A percentile compares a stretch with the other conserved stretches of the same genome.
These are phyloP conservation scores for Nicotiana knightiana DNA, from an alignment of 257 asterid species.

Conservation along the genomic window DNA sequence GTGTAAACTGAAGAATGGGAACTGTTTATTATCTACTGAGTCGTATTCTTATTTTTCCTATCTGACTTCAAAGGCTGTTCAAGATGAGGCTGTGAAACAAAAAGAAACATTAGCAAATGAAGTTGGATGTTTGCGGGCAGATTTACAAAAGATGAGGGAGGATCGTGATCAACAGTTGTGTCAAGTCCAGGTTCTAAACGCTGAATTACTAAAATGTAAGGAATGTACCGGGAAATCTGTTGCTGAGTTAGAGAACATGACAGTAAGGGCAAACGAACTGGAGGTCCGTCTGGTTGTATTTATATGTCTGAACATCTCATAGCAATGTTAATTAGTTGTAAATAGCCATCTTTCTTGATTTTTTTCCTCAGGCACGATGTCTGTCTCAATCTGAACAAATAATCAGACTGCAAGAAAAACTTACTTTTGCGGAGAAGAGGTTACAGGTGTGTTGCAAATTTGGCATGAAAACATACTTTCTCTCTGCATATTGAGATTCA, in stretches of 20 bases:
- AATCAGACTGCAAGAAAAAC: conserved; percentile 59
- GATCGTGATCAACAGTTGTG: conserved; percentile 64
- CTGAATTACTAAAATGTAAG: conserved; percentile 50
- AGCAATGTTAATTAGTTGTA: not conserved
- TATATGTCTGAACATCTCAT: not conserved
- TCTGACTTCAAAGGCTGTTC: conserved; percentile 38
- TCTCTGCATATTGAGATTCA: not conserved
- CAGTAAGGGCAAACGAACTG: conserved; percentile 43
- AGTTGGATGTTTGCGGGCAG: conserved; percentile 61
- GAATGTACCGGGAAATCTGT: conserved; percentile 56
- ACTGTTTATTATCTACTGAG: not conserved
- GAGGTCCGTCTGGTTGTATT: conserved; percentile 44
- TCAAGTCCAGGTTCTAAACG: conserved; percentile 49
- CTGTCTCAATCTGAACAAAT: conserved; percentile 60
- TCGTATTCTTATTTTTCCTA: not conserved
- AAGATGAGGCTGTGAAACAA: conserved; percentile 68
- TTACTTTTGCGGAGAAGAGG: conserved; percentile 57
- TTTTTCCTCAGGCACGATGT: conserved; percentile 53
- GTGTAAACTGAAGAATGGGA: not conserved
- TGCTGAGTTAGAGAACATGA: conserved; percentile 46
- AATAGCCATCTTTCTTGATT: conserved; percentile 1
- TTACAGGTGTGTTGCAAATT: conserved; percentile 42
- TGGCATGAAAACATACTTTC: not conserved
- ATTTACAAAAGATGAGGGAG: conserved; percentile 73
- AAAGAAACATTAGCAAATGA: conserved; percentile 69